Percentiles rank a stretch among this genome's conserved stretches.
Evolutionary conservation across 2,329 filamentous ascomycete species (phyloP).

Genomic region (Pseudogymnoascus verrucosus): DNA sequence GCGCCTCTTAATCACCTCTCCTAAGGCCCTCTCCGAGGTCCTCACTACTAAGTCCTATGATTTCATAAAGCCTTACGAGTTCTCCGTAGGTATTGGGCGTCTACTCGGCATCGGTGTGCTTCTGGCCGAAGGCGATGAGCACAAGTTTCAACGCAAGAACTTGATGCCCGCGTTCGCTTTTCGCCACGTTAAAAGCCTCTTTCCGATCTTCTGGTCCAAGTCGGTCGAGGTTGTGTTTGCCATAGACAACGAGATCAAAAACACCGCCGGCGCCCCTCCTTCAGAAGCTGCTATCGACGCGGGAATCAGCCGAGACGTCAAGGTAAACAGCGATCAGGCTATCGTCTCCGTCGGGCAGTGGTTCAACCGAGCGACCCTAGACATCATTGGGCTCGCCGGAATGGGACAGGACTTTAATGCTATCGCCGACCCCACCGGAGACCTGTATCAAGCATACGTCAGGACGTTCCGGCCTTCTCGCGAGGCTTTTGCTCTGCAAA

Average conservation of each 20-base stretch:
- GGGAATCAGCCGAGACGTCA: neutral
- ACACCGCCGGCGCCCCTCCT: slow-evolving; percentile 31
- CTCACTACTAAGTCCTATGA: slow-evolving; percentile 62
- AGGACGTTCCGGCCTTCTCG: slow-evolving; percentile 45
- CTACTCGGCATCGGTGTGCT: slow-evolving; percentile 66
- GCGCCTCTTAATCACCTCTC: slow-evolving; percentile 50
- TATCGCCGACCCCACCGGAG: slow-evolving; percentile 50
- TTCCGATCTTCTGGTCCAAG: slow-evolving; percentile 78
- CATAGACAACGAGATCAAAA: slow-evolving; percentile 46
- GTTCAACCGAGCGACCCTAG: slow-evolving; percentile 61
- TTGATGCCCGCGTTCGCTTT: slow-evolving; percentile 80
- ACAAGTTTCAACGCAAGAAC: slow-evolving; percentile 72
- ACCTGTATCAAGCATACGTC: slow-evolving; percentile 50
- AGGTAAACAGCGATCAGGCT: slow-evolving; percentile 23
- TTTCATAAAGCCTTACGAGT: slow-evolving; percentile 52
- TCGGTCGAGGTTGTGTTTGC: slow-evolving; percentile 56
- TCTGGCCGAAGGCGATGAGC: slow-evolving; percentile 83
- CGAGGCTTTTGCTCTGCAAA: slow-evolving; percentile 45
- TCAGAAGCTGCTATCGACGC: slow-evolving; percentile 19
- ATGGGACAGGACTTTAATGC: slow-evolving; percentile 64
- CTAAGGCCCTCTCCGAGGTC: slow-evolving; percentile 62
- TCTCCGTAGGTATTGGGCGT: slow-evolving; percentile 41
- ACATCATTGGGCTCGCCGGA: slow-evolving; percentile 67
- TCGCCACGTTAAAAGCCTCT: slow-evolving; percentile 75
- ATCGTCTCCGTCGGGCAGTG: slow-evolving; percentile 53